A percentile compares a stretch with the other conserved stretches of the same genome.
These are phyloP conservation scores for Cinnamomum chago DNA, from an alignment of 164 flowering plant species.

Conservation along the genomic window DNA sequence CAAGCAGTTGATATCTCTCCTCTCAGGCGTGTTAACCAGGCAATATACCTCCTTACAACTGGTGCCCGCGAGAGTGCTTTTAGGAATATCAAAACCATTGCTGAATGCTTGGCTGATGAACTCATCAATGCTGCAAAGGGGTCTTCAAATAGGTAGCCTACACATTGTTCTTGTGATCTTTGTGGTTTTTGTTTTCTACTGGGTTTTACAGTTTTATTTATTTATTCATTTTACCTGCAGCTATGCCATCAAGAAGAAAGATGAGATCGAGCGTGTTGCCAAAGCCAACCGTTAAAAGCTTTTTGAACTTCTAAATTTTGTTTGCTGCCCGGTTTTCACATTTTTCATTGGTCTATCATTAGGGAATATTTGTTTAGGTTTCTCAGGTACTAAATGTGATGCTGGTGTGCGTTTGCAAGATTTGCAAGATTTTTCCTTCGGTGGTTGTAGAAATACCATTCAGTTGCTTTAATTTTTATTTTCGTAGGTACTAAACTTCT, in stretches of 20 bases:
- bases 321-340: neutral
- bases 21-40: conserved; percentile 30
- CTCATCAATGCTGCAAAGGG: conserved; percentile 33
- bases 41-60: conserved; percentile 26
- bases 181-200: neutral
- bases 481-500: too few relatives aligned
- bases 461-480: too few relatives aligned
- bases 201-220: neutral
- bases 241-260: conserved; percentile 32
- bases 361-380: too few relatives aligned
- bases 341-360: too few relatives aligned
- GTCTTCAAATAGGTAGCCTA: conserved; percentile 22
- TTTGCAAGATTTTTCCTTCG: too few relatives aligned
- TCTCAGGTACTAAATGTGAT: too few relatives aligned
- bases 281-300: conserved; percentile 26
- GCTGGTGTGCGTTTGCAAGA: too few relatives aligned
- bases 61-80: conserved; percentile 36
- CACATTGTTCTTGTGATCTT: neutral
- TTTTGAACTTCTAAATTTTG: neutral
- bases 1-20: conserved; percentile 36
- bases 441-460: too few relatives aligned
- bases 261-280: conserved; percentile 31
- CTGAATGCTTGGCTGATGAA: conserved; percentile 34
- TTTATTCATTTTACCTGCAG: conserved; percentile 7
- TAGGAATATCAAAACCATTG: conserved; percentile 30